phyloP scores from a whole-genome alignment of 768 basidiomycete species.

The Suillus subalutaceus region DNA sequence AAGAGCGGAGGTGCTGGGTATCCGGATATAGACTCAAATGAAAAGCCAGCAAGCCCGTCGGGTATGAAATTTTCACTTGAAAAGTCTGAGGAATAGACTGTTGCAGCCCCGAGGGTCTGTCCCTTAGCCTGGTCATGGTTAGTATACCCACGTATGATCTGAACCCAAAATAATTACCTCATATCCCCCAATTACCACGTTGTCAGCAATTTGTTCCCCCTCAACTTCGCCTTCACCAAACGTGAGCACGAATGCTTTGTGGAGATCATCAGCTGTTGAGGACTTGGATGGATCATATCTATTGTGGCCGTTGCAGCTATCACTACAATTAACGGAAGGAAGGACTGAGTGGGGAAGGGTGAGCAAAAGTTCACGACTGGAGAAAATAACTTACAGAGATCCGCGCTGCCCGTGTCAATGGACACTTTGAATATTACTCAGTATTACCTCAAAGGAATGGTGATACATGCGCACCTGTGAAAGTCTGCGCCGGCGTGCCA shows the following conservation, averaged over 20 bases:
- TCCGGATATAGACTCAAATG: slow-evolving; percentile 41
- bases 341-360: slow-evolving; percentile 44
- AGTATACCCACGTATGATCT: slow-evolving; percentile 1
- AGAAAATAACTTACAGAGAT: slow-evolving; percentile 31
- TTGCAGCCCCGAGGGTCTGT: slow-evolving; percentile 50
- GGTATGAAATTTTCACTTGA: slow-evolving; percentile 26
- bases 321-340: slow-evolving; percentile 32
- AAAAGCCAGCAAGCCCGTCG: slow-evolving; percentile 49
- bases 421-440: slow-evolving; percentile 36
- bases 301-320: slow-evolving; percentile 34
- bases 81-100: slow-evolving; percentile 38
- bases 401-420: slow-evolving; percentile 55
- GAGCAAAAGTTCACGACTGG: no score
- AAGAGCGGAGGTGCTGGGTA: slow-evolving; percentile 42
- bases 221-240: slow-evolving; percentile 43
- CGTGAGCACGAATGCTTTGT: slow-evolving; percentile 32
- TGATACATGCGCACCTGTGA: slow-evolving; percentile 37
- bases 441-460: background rate
- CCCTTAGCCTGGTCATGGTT: slow-evolving; percentile 30
- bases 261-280: slow-evolving; percentile 34
- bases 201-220: slow-evolving; percentile 46
- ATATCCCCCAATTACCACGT: slow-evolving; percentile 43
- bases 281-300: slow-evolving; percentile 34
- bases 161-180: slow-evolving; percentile 27
- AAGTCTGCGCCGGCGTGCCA: slow-evolving; percentile 48